phyloP scores from a whole-genome alignment of 306 rosid species.

The Ziziphus jujuba region DNA sequence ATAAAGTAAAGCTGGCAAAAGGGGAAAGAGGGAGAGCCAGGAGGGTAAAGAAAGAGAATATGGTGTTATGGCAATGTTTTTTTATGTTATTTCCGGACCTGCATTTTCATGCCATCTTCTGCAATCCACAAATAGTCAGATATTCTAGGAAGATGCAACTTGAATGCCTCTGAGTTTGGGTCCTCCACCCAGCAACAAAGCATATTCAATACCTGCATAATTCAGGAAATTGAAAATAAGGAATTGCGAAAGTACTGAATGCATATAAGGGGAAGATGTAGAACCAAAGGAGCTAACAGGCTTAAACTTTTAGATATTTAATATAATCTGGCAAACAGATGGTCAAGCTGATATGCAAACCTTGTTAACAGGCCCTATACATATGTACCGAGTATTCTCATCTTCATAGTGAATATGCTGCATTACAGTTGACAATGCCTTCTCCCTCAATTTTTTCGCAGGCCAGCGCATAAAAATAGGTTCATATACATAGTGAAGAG shows the following conservation, averaged over 20 bases:
- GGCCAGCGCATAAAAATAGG: constrained; percentile 81
- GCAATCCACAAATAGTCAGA: constrained; percentile 84
- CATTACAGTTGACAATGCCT: constrained; percentile 50
- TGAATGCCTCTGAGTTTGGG: constrained; percentile 83
- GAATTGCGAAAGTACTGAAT: not conserved
- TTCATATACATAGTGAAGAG: constrained; percentile 66
- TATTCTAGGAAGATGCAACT: constrained; percentile 85
- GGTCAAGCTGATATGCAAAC: constrained; percentile 33
- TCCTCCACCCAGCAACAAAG: constrained; percentile 91
- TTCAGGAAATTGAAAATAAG: constrained; percentile 24
- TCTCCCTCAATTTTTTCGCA: constrained; percentile 72
- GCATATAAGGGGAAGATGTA: not conserved
- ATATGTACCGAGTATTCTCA: constrained; percentile 91
- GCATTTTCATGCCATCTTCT: constrained; percentile 97
- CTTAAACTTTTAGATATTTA: not conserved
- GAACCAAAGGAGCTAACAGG: not conserved
- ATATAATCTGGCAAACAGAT: not conserved
- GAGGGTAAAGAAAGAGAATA: too few relatives aligned
- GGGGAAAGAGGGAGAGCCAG: too few relatives aligned
- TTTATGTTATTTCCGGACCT: constrained; percentile 37
- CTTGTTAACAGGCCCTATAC: constrained; percentile 95
- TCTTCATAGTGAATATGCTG: constrained; percentile 90
- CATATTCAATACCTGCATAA: constrained; percentile 80
- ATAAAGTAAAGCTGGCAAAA: too few relatives aligned
- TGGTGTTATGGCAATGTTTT: not conserved